phyloP scores from a whole-genome alignment of 2,329 filamentous ascomycete genomes.

The Fusarium sp. region DNA sequence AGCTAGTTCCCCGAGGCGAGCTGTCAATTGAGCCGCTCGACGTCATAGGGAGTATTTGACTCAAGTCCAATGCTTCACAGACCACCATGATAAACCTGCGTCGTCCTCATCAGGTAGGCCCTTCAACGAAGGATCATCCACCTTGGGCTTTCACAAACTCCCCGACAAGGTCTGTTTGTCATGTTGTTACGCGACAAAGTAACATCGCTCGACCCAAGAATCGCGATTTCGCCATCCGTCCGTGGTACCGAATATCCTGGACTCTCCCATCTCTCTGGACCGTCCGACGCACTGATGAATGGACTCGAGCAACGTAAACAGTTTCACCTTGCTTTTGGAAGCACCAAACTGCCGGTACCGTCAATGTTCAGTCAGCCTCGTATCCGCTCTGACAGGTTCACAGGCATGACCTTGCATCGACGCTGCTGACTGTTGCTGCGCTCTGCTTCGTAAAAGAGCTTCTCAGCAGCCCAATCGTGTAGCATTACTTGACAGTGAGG shows the following conservation, averaged over 20 bases:
- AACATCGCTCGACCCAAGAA: slow-evolving; percentile 28
- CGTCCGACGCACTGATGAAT: background rate
- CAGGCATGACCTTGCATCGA: background rate
- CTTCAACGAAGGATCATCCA: background rate
- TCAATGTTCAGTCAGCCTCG: background rate
- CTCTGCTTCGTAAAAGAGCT: background rate
- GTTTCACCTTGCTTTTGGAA: slow-evolving; percentile 14
- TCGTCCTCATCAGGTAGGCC: background rate
- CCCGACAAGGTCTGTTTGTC: slow-evolving; percentile 21
- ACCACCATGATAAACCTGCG: background rate
- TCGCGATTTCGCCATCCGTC: slow-evolving; percentile 8
- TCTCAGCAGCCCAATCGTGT: background rate
- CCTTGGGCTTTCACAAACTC: background rate
- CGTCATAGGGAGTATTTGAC: background rate
- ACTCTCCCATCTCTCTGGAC: slow-evolving; percentile 4
- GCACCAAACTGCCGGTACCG: slow-evolving; percentile 5
- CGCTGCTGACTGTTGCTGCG: background rate
- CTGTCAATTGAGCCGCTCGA: background rate
- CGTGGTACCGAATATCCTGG: background rate
- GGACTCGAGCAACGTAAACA: slow-evolving; percentile 3
- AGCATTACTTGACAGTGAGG: slow-evolving; percentile 4
- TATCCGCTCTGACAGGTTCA: slow-evolving; percentile 2
- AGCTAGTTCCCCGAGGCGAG: background rate
- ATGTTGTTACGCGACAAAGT: slow-evolving; percentile 22
- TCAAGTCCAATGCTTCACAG: background rate